phyloP scores from a whole-genome alignment of 225 moss, liverwort and hornwort genomes.

The Pleurozium schreberi region DNA sequence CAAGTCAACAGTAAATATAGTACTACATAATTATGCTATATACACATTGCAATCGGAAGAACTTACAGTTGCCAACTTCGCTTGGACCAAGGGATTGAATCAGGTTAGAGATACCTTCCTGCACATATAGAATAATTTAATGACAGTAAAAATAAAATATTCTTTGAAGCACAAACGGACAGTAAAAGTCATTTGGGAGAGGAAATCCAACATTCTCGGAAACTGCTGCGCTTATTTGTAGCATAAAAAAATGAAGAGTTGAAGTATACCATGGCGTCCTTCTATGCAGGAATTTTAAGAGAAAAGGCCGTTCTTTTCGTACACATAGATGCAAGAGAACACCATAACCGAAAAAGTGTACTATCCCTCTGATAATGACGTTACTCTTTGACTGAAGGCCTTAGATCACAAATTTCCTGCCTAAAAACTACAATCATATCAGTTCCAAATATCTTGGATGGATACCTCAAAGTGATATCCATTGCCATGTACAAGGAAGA shows the following conservation, averaged over 20 bases:
- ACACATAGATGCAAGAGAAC: neutral
- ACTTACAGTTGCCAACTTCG: conserved; percentile 28
- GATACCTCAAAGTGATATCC: neutral
- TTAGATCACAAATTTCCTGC: neutral
- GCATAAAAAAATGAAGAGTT: neutral
- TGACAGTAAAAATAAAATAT: neutral
- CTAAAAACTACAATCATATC: neutral
- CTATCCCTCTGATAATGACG: neutral
- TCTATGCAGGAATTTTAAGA: neutral
- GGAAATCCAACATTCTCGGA: neutral
- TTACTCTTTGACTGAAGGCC: neutral
- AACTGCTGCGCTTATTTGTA: neutral
- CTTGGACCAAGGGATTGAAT: conserved; percentile 30
- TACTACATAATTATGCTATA: neutral
- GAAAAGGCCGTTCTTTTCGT: neutral
- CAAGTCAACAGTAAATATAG: neutral
- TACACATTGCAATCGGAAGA: neutral
- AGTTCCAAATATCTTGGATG: neutral
- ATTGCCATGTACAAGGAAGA: neutral
- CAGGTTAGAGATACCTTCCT: conserved; percentile 31
- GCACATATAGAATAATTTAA: neutral
- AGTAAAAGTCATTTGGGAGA: neutral
- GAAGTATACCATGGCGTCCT: neutral
- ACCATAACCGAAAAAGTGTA: neutral
- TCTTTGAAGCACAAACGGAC: neutral